Evolutionary conservation across 441 rosid genomes (phyloP), one percentile per base, ranked within the genome.

Genomic region (Euphorbia celastroides): DNA sequence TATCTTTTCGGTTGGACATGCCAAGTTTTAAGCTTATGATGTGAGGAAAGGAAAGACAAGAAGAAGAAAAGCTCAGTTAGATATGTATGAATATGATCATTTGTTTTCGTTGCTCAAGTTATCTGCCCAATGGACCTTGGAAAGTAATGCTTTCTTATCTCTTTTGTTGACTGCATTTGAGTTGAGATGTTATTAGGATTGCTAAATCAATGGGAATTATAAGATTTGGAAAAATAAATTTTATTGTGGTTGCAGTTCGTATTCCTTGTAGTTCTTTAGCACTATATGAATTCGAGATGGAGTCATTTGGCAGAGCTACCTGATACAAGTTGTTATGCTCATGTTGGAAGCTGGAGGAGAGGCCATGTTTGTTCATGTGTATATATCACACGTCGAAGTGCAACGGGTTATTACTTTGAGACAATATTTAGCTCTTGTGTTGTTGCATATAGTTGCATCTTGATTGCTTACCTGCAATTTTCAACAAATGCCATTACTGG

Each of bases 1-100:
- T n/a, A n/a, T n/a, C 67, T 75, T 72, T 74, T 76, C 57, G 75
- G 71, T 65, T 50, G 77, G 85, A 70, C 66, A 63, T 61, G 54
- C 67, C 65, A 60, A 55, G 76, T 57, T 68, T 64, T 68, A 76
- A 65, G 82, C 69, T 74, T 72, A 75, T 64, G 70, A 69, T 78
- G 77, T 83, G 73, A 61, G 84, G 81, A 72, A 74, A 61, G 84
- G 81, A 72, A 78, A 77, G 75, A 70, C 68, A 80, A 67, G 71
- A 76, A 57, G 62, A 61, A 60, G 77, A 68, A 79, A 66, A 77
- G 75, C 75, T 65, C 70, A 64, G 80, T 62, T 48, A 75, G 77
- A 66, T 76, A 74, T 84, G 83, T 83, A 75, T 76, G 74, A 81
- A 68, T 73, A 76, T 71, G 69, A 54, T 75, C 63, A 67, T 70